phyloP scores from a whole-genome alignment of 345 rosid species.

The Salix brachista region DNA sequence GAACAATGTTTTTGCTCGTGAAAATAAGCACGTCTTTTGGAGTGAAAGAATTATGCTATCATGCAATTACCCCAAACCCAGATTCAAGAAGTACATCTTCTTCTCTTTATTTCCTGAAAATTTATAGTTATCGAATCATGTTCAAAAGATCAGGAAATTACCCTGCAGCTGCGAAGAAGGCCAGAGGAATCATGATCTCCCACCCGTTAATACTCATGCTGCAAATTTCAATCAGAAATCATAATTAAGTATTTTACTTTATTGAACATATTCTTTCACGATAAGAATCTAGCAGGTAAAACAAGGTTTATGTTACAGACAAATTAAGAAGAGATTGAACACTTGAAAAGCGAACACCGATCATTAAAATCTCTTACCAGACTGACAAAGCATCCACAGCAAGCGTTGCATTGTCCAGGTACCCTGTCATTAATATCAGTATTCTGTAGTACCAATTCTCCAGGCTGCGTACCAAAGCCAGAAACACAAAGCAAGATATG shows the following conservation, averaged over 20 bases:
- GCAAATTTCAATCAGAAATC: constrained; percentile 5
- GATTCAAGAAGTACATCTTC: not conserved
- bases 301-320: no score
- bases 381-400: constrained; percentile 53
- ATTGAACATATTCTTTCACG: no score
- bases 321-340: no score
- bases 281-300: no score
- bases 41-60: no score
- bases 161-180: constrained; percentile 46
- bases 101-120: no score
- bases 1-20: no score
- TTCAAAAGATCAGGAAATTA: constrained; percentile 4
- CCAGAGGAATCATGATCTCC: constrained; percentile 46
- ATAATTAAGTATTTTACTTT: no score
- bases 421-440: constrained; percentile 63
- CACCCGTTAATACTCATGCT: constrained; percentile 53
- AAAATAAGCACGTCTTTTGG: no score
- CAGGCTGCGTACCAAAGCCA: constrained; percentile 35
- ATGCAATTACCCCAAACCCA: not conserved
- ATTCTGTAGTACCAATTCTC: constrained; percentile 77
- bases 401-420: constrained; percentile 45
- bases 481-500: no score
- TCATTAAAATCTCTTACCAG: constrained; percentile 16
- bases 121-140: no score
- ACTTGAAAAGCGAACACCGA: no score